Percentiles rank a stretch among this genome's conserved stretches.
Evolutionary conservation across 2,329 filamentous ascomycete genomes (phyloP).

Genomic region (Madurella mycetomatis): DNA sequence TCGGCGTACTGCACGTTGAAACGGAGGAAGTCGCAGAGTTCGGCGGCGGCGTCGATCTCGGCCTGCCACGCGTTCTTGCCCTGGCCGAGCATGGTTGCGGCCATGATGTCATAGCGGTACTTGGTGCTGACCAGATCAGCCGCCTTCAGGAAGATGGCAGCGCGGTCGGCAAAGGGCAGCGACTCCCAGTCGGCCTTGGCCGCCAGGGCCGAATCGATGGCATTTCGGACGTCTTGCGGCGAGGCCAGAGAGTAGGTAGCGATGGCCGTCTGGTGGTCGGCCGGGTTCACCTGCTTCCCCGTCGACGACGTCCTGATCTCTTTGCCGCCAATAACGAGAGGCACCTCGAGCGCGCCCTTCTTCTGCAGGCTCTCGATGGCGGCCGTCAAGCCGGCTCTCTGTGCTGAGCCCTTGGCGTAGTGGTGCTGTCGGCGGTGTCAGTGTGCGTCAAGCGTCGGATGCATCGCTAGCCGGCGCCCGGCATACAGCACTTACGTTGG

Average conservation of each 20-base stretch:
- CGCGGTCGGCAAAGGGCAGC: constrained; percentile 83
- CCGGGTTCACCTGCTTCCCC: constrained; percentile 74
- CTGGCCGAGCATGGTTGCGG: constrained; percentile 90
- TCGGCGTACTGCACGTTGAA: constrained; percentile 94
- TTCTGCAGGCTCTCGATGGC: constrained; percentile 68
- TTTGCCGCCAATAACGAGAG: constrained; percentile 78
- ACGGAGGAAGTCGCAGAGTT: constrained; percentile 86
- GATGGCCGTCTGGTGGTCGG: constrained; percentile 69
- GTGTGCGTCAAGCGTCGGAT: not conserved
- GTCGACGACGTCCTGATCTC: constrained; percentile 64
- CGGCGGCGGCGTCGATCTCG: constrained; percentile 94
- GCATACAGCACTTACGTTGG: constrained; percentile 65
- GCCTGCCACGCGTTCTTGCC: constrained; percentile 99
- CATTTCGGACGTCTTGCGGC: constrained; percentile 66
- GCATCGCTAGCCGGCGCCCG: not conserved
- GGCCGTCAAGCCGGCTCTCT: constrained; percentile 70
- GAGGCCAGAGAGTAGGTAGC: constrained; percentile 84
- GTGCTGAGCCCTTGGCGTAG: constrained; percentile 77
- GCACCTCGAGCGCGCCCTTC: constrained; percentile 69
- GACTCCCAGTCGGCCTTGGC: constrained; percentile 83
- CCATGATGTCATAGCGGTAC: constrained; percentile 96
- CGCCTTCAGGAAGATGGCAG: constrained; percentile 91
- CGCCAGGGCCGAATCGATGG: constrained; percentile 80
- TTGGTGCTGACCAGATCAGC: constrained; percentile 86
- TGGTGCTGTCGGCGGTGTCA: constrained; percentile 59